A percentile compares a stretch with the other conserved stretches of the same genome.
Evolutionary conservation across 352 stramenopile species (phyloP).

Genomic region (Phytophthora rubi): DNA sequence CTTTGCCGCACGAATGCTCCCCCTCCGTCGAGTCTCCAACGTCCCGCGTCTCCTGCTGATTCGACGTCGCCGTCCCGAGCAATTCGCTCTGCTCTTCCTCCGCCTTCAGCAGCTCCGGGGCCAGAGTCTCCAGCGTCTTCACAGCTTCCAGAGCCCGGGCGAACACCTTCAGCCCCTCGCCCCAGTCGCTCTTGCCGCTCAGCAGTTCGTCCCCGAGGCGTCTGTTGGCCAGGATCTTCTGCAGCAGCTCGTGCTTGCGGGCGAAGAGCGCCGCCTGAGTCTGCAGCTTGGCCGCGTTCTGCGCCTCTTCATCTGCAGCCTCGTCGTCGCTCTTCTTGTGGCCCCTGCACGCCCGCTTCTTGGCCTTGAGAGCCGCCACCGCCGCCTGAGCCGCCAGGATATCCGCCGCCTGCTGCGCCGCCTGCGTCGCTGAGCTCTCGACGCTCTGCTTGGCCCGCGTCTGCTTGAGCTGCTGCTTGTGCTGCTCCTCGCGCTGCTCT

Average conservation of each 20-base stretch:
- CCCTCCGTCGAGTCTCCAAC: conserved; percentile 11
- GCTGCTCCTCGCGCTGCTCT: conserved; percentile 40
- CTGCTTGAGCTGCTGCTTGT: conserved; percentile 45
- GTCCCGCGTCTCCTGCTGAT: conserved; percentile 4
- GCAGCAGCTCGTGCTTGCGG: conserved; percentile 61
- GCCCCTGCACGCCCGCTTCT: conserved; percentile 24
- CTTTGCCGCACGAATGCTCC: conserved; percentile 17
- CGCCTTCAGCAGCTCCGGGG: conserved; percentile 42
- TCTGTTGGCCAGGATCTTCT: conserved; percentile 49
- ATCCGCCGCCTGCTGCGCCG: conserved; percentile 61
- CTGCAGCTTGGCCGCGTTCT: conserved; percentile 29
- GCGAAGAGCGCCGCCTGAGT: conserved; percentile 44
- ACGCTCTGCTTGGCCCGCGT: conserved; percentile 53
- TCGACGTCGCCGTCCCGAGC: conserved; percentile 4
- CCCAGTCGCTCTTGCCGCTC: conserved; percentile 1
- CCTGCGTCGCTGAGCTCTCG: conserved; percentile 49
- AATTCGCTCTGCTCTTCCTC: conserved; percentile 29
- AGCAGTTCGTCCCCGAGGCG: conserved; percentile 47
- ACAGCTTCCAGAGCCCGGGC: conserved; percentile 41
- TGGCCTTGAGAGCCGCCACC: conserved; percentile 72
- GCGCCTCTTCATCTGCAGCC: background rate
- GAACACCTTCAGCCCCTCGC: conserved; percentile 35
- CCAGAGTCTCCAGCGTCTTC: conserved; percentile 46
- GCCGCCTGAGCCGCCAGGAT: conserved; percentile 68
- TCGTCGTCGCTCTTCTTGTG: background rate